A percentile compares a stretch with the other conserved stretches of the same genome.
These are phyloP conservation scores for Umbelopsis sp. DNA, from an alignment of 192 early-diverging fungal species.

Conservation along the genomic window DNA sequence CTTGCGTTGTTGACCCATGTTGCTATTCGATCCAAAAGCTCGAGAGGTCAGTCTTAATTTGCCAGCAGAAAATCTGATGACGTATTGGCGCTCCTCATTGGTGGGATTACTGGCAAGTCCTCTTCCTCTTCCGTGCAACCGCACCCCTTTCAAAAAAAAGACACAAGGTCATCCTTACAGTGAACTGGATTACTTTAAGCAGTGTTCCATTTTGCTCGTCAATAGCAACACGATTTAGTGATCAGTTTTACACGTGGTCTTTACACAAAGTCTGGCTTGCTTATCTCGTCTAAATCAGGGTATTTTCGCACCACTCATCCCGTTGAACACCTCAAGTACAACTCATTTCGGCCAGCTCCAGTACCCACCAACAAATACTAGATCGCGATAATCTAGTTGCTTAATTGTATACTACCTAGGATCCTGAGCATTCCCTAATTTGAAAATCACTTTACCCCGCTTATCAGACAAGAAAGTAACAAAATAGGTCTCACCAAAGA, in stretches of 20 bases:
- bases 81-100: background rate
- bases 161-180: background rate
- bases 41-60: background rate
- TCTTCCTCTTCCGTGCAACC: background rate
- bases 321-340: too few relatives aligned
- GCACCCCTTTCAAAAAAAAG: constrained; percentile 10
- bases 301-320: too few relatives aligned
- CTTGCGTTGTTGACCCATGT: constrained; percentile 5
- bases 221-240: too few relatives aligned
- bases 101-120: background rate
- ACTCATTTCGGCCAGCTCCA: background rate
- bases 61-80: constrained; percentile 5
- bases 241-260: too few relatives aligned
- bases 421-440: background rate
- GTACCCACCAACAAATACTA: background rate
- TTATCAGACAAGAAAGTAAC: background rate
- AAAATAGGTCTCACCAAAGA: background rate
- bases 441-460: background rate
- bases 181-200: background rate
- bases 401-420: background rate
- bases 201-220: too few relatives aligned
- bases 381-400: background rate
- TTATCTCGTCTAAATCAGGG: too few relatives aligned
- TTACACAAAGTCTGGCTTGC: too few relatives aligned
- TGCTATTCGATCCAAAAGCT: background rate